phyloP scores from a whole-genome alignment of 164 flowering plant genomes.

The Annona cherimola region DNA sequence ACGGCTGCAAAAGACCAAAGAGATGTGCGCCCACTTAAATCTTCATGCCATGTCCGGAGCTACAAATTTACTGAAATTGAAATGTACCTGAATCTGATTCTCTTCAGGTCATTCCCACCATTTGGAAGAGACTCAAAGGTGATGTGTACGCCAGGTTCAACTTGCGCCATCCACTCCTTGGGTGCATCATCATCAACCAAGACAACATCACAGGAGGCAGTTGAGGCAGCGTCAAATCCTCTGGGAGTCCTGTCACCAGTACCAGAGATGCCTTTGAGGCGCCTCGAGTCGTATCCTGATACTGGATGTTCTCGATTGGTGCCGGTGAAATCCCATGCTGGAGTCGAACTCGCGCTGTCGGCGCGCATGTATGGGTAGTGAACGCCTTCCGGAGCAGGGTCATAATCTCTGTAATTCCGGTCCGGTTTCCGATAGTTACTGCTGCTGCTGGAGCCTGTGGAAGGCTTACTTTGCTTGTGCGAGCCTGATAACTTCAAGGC shows the following conservation, averaged over 20 bases:
- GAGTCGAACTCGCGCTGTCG: slow-evolving; percentile 77
- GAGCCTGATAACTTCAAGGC: slow-evolving; percentile 87
- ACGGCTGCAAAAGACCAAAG: slow-evolving; percentile 50
- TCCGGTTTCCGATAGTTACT: slow-evolving; percentile 40
- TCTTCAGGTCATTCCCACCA: slow-evolving; percentile 90
- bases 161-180: slow-evolving; percentile 98
- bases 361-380: slow-evolving; percentile 55
- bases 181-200: slow-evolving; percentile 71
- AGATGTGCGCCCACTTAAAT: background rate
- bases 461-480: slow-evolving; percentile 63
- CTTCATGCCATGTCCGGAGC: background rate
- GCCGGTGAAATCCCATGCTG: slow-evolving; percentile 83
- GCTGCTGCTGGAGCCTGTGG: slow-evolving; percentile 35
- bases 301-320: slow-evolving; percentile 18
- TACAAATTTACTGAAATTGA: background rate
- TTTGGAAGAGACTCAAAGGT: slow-evolving; percentile 88
- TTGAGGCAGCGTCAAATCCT: slow-evolving; percentile 35
- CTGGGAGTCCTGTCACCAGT: slow-evolving; percentile 46
- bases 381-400: slow-evolving; percentile 71
- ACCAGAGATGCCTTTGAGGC: slow-evolving; percentile 35
- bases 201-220: slow-evolving; percentile 49
- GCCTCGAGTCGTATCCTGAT: slow-evolving; percentile 3
- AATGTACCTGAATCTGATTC: slow-evolving; percentile 82
- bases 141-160: slow-evolving; percentile 97
- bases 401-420: slow-evolving; percentile 63